phyloP scores from a whole-genome alignment of 305 asterid species.

The Solanum aculeatissimum region DNA sequence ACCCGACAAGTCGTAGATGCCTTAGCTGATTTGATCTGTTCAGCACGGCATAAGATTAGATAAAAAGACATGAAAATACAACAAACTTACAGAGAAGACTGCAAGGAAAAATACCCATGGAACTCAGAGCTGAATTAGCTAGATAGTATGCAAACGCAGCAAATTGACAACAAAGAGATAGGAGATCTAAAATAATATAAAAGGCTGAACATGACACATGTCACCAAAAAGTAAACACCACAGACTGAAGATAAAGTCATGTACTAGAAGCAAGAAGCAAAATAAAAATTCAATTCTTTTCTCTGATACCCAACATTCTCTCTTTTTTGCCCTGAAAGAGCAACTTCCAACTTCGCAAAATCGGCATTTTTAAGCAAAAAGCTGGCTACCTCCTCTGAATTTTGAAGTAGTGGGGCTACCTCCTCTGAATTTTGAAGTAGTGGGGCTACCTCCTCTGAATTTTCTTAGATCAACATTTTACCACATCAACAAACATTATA shows the following conservation, averaged over 20 bases:
- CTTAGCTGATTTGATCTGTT: conserved; percentile 27
- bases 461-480: neutral
- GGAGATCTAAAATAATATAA: neutral
- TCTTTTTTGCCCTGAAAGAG: neutral
- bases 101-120: neutral
- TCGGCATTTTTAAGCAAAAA: neutral
- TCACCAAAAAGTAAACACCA: neutral
- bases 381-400: neutral
- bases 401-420: too few relatives aligned
- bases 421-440: too few relatives aligned
- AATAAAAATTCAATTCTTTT: neutral
- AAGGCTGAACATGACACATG: neutral
- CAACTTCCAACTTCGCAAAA: neutral
- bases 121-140: neutral
- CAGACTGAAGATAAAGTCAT: neutral
- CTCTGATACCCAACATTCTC: neutral
- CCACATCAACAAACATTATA: neutral
- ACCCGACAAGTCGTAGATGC: conserved; percentile 22
- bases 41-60: neutral
- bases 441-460: neutral
- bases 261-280: neutral
- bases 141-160: neutral
- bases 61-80: neutral
- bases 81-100: neutral
- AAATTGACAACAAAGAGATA: neutral